Conservation (phyloP, 345 rosid genomes). For the Mercurialis annua region DNA sequence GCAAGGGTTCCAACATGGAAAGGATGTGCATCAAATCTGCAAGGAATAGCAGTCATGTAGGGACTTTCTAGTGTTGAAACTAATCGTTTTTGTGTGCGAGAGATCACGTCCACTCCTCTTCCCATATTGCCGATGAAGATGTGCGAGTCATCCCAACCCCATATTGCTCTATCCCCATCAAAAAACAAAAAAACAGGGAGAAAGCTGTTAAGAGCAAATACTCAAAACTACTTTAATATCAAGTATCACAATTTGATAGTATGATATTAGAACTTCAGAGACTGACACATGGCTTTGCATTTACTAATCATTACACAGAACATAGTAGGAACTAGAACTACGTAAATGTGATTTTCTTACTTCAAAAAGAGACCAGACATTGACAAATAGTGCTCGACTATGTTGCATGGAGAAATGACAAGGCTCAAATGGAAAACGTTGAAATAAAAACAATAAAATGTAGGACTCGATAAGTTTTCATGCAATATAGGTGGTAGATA, state of each 20-base stretch:
- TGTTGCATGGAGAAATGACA: too few relatives aligned
- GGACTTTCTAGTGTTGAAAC: conserved; percentile 44
- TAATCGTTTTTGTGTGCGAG: conserved; percentile 27
- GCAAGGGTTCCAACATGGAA: conserved; percentile 56
- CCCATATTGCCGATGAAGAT: conserved; percentile 57
- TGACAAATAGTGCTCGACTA: too few relatives aligned
- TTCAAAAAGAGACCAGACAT: background rate
- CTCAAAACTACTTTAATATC: background rate
- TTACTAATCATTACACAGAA: background rate
- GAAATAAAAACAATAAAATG: too few relatives aligned
- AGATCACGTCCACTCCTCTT: conserved; percentile 65
- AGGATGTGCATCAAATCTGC: conserved; percentile 72
- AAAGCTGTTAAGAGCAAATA: background rate
- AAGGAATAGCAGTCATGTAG: conserved; percentile 54
- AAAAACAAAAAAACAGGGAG: background rate
- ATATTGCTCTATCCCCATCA: conserved; percentile 48
- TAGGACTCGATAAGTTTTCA: too few relatives aligned
- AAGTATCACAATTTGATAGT: background rate
- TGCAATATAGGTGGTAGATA: too few relatives aligned
- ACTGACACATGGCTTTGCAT: background rate
- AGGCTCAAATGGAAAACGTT: too few relatives aligned
- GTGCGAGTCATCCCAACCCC: conserved; percentile 92
- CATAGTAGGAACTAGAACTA: background rate
- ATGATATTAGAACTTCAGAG: background rate
- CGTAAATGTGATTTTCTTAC: background rate